Evolutionary conservation across 768 basidiomycete genomes (phyloP).

Genomic region (Crassisporium funariophilum): DNA sequence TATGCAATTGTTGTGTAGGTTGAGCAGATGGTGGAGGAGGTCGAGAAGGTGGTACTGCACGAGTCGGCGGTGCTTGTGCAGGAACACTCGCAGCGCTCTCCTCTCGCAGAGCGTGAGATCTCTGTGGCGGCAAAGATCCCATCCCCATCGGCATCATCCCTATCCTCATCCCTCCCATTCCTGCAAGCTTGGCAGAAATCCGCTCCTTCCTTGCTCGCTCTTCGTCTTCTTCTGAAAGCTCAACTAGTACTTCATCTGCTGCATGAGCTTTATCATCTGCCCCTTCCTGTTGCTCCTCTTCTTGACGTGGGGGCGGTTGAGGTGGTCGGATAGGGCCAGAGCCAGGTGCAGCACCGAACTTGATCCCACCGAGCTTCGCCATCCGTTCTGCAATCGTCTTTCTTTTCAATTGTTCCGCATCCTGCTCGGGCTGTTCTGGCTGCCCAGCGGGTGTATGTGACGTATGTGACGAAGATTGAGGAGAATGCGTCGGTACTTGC

Average conservation of each 20-base stretch:
- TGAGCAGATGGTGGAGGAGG: constrained; percentile 28
- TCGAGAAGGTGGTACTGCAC: constrained; percentile 26
- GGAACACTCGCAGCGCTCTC: constrained; percentile 26
- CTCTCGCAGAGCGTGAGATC: constrained; percentile 27
- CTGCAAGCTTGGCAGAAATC: constrained; percentile 54
- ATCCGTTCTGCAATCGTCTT: constrained; percentile 90
- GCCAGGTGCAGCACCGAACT: constrained; percentile 71
- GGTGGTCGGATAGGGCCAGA: constrained; percentile 38
- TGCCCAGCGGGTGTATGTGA: constrained; percentile 19
- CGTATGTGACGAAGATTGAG: background rate
- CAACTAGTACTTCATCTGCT: constrained; percentile 28
- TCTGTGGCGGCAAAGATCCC: constrained; percentile 32
- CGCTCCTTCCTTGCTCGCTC: constrained; percentile 58
- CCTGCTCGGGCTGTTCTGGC: constrained; percentile 41
- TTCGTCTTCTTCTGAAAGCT: constrained; percentile 58
- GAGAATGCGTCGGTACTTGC: background rate
- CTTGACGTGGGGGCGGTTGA: constrained; percentile 35
- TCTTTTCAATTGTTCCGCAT: constrained; percentile 54
- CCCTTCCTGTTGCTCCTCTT: constrained; percentile 24
- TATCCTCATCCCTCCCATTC: constrained; percentile 60
- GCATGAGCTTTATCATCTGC: constrained; percentile 6
- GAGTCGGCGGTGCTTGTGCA: constrained; percentile 17
- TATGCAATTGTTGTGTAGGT: constrained; percentile 23
- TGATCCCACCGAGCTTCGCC: constrained; percentile 88
- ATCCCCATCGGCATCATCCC: constrained; percentile 53